These are phyloP conservation scores for Candida dubliniensis DNA, from an alignment of 1,139 yeast species.

Conservation along the genomic window DNA sequence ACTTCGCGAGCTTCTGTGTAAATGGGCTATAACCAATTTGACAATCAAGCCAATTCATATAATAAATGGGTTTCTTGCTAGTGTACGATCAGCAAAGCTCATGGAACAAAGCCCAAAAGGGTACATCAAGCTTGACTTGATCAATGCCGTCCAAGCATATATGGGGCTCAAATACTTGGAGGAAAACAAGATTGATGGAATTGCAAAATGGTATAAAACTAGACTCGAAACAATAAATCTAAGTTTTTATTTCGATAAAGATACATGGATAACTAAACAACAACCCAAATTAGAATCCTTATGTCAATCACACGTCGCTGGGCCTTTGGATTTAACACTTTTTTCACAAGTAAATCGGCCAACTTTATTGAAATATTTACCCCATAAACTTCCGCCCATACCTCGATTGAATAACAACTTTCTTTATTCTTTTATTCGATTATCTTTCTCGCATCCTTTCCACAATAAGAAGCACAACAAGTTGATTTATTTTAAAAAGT, in stretches of 20 bases:
- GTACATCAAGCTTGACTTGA: background rate
- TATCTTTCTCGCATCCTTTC: background rate
- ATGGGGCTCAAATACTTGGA: constrained; percentile 1
- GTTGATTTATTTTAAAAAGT: background rate
- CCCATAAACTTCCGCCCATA: constrained; percentile 4
- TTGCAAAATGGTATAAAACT: background rate
- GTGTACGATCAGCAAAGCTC: background rate
- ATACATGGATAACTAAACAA: background rate
- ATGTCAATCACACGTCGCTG: background rate
- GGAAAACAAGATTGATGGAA: background rate
- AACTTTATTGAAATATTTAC: background rate
- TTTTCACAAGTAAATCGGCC: constrained; percentile 4
- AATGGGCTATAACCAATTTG: constrained; percentile 2
- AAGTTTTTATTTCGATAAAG: constrained; percentile 3
- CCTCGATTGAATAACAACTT: background rate
- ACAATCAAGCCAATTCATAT: background rate
- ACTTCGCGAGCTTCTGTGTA: constrained; percentile 2
- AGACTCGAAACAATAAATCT: background rate
- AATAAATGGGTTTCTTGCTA: background rate
- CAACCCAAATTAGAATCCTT: background rate
- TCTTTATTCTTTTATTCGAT: background rate
- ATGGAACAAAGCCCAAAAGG: background rate
- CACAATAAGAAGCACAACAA: background rate
- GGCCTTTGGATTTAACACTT: background rate
- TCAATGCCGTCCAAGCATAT: background rate